Base-by-base conservation (phyloP, 352 stramenopile species). In the Vaucheria bursata region DNA sequence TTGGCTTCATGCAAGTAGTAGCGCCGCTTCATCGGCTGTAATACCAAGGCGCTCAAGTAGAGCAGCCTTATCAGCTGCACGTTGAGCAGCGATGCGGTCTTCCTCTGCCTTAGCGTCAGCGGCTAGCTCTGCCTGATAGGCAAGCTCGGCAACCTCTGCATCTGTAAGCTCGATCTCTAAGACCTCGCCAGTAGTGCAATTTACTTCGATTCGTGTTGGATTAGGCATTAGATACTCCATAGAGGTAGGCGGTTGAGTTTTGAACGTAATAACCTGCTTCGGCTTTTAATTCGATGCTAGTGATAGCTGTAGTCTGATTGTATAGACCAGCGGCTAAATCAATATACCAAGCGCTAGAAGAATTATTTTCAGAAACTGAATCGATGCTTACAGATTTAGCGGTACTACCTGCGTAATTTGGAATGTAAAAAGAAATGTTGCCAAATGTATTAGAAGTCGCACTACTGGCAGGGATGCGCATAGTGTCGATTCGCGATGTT, bases 131-230 rank as follows among this genome's bases (percentile, higher is more conserved):
- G 18, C 12, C 45, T 59, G 45, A 18, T 59, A 18, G 18, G 45
- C 45, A 59, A 59, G 25, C 45, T 59, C 45, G 18, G 45, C 45
- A 18, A 59, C 45, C 45, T 59, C 45, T 18, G 45, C 45, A 59
- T 59, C 45, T 18, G 45, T 59, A 25, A 59, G 45, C 25, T 59
- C 45, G 25, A 59, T 59, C 12, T 18, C 25, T 59, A 25, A 59
- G 12, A 18, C 45, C 45, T 18, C 45, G 45, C 45, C 45, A 18
- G 45, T 59, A 18, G 18, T 25, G 45, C 45, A 59, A 25, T 59
- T 59, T 18, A 59, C 25, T 59, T 59, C 45, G 45, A 59, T 59
- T 59, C 45, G 45, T 59, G 12, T 59, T 59, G 45, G 45, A 59
- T 59, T 59, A 59, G 45, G 45, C 45, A 59, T 59, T 59, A 18